Percentiles rank a stretch among this genome's conserved stretches.
Evolutionary conservation across 805 yeast species (phyloP).

Genomic region (Candida ulmi): DNA sequence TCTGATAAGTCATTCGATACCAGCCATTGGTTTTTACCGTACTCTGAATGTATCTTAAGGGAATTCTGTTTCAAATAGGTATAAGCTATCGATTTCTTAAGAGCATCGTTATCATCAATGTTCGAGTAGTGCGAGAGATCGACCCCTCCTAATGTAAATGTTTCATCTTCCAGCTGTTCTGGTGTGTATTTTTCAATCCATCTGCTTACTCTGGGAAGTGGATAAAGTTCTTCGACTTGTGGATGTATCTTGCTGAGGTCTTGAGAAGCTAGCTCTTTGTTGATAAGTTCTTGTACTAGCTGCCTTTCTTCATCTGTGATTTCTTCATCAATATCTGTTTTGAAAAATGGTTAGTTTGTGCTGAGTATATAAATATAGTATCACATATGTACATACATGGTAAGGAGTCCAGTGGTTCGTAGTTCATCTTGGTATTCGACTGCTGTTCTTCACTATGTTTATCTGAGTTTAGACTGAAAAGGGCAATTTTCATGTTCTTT

Average conservation of each 20-base stretch:
- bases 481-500: too few species aligned
- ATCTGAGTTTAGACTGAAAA: too few species aligned
- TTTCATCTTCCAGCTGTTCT: conserved; percentile 12
- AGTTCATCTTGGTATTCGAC: conserved; percentile 15
- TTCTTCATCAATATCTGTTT: conserved; percentile 28
- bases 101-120: conserved; percentile 19
- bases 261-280: conserved; percentile 8
- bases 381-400: conserved; percentile 29
- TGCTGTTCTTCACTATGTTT: too few species aligned
- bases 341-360: too few species aligned
- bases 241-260: conserved; percentile 10
- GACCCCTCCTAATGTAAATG: conserved; percentile 27
- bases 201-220: conserved; percentile 10
- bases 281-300: conserved; percentile 31
- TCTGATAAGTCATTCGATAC: conserved; percentile 29
- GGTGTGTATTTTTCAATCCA: conserved; percentile 5
- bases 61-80: conserved; percentile 29
- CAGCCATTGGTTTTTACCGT: conserved; percentile 32
- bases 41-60: conserved; percentile 31
- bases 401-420: conserved; percentile 33
- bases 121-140: conserved; percentile 28
- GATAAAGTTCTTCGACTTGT: conserved; percentile 15
- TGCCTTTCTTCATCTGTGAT: conserved; percentile 32
- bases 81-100: conserved; percentile 23
- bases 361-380: too few species aligned